Evolutionary conservation across 1,284 basidiomycete genomes (phyloP), one percentile per base, ranked within the genome.

Genomic region (Moesziomyces sp.): DNA sequence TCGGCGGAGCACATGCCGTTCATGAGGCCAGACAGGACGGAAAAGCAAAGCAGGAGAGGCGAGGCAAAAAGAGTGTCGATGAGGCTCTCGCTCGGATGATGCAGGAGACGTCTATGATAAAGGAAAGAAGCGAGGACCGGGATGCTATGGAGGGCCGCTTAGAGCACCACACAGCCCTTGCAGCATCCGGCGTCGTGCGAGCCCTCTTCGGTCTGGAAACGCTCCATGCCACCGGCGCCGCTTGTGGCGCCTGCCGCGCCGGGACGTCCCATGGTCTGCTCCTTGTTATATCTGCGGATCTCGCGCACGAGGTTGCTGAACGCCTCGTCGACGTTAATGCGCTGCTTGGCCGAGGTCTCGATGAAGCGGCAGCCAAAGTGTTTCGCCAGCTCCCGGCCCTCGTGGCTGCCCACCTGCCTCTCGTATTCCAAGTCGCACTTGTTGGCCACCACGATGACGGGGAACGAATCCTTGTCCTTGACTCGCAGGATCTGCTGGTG

Each of bases 351-450:
- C 23, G 96, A 98, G 2, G 97, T 98, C 86, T 99, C 97, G 77
- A 99, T 95, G 86, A 97, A 99, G 81, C 92, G 93, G 87, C 95
- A 97, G 52, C 91, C 92, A 84, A 98, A 97, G 84, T 95, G 93
- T 85, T 94, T 95, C 2, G 97, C 96, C 62, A 99, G 89, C 81
- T 97, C 94, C 62, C 93, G 93, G 11, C 97, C 97, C 93, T 99
- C 96, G 83, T 96, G 94, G 88, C 92, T 93, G 84, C 93, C 93
- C 18, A 99, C 97, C 86, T 98, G 95, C 64, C 97, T 89, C 86
- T 99, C 97, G 84, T 93, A 97, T 84, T 99, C 97, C 82, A 99
- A 87, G 86, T 99, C 97, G 84, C 93, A 97, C 87, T 99, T 99
- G 88, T 99, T 99, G 38, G 94, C 97, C 9, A 98, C 94, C 52